Conservation (phyloP, 192 early-diverging fungal genomes). For the Phycomyces nitens region DNA sequence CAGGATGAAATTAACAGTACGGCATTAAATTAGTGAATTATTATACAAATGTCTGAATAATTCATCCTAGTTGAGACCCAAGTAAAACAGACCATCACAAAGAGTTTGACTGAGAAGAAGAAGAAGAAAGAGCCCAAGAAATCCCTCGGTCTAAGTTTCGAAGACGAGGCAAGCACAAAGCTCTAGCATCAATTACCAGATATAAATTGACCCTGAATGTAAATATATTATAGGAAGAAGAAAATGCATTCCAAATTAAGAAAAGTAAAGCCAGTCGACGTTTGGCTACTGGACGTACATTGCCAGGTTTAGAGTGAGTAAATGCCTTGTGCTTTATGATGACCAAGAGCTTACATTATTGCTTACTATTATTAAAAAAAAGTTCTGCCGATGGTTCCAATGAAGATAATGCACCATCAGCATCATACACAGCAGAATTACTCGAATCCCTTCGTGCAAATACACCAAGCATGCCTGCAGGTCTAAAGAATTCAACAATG, state of each 20-base stretch:
- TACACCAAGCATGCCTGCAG: conserved; percentile 19
- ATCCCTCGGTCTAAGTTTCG: conserved; percentile 23
- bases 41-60: neutral
- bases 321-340: neutral
- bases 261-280: conserved; percentile 41
- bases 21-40: neutral
- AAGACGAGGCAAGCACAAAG: conserved; percentile 5
- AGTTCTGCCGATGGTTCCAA: neutral
- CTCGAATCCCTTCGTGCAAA: conserved; percentile 13
- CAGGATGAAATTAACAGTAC: conserved; percentile 4
- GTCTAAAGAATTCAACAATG: conserved; percentile 1
- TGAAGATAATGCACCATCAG: conserved; percentile 22
- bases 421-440: conserved; percentile 23
- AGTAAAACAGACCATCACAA: conserved; percentile 19
- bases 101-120: conserved; percentile 13
- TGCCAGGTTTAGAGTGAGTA: conserved; percentile 23
- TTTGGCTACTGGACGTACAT: conserved; percentile 17
- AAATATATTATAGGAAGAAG: conserved; percentile 24
- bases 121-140: conserved; percentile 20
- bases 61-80: conserved; percentile 7
- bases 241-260: conserved; percentile 43
- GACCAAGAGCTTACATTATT: too few relatives aligned
- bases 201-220: neutral
- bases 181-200: neutral
- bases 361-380: too few relatives aligned